Evolutionary conservation across 768 basidiomycete species (phyloP), one percentile per base, ranked within the genome.

Genomic region (Suillus bovinus): DNA sequence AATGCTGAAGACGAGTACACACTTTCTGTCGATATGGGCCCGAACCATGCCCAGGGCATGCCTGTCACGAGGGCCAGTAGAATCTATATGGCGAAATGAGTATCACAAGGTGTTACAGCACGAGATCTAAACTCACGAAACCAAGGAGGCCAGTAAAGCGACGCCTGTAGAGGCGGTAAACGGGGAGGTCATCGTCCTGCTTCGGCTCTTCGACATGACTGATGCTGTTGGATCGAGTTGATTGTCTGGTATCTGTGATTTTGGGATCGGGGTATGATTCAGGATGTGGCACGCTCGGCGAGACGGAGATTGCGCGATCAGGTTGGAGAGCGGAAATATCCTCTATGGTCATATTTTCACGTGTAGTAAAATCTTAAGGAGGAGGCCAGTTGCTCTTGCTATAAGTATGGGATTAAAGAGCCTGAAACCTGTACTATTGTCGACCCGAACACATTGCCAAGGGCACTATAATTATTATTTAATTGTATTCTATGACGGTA

Each of bases 31-130:
- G 92, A 79, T 59, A 95, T 93, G 4, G 93, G 90, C 4, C 92
- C 91, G 68, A 94, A 94, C 91, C 91, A 94, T 4, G 89, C 82
- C 84, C 86, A 86, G 8, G 82, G 76, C 87, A 90, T 85, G 7
- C 84, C 90, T 2, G 81, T 77, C 13, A 86, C 80, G 44, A 88
- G 71, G 59, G 86, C 89, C 36, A 93, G 74, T 34, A 88, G 34
- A 11, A 88, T 78, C 90, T 91, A 57, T 91, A 57, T 3, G 17
- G 38, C 8, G 9, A 29, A 3, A 53, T 41, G 38, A 58, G 29
- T 1, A 38, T 11, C 6, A 33, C 29, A 22, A 22, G 31, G 49
- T 13, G 20, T 3, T 13, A 29, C 0, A 13, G 73, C 82, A 36
- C 5, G 24, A 38, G 20, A 24, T 38, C 9, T 7, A n/a, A 31